These are phyloP conservation scores for Phytophthora sp. DNA, from an alignment of 352 stramenopile species.

Conservation along the genomic window DNA sequence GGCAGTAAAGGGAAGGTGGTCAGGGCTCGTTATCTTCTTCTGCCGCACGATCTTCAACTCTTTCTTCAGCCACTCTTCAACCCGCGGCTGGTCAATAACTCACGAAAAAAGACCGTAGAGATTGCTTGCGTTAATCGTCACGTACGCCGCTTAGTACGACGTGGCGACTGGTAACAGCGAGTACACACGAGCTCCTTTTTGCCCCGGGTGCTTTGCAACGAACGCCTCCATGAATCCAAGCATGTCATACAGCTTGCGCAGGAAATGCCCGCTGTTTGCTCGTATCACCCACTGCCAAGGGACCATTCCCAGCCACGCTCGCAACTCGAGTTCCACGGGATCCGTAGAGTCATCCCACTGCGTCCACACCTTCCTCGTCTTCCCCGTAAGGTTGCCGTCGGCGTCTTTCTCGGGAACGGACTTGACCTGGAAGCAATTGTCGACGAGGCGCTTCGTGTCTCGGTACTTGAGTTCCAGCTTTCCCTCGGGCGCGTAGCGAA, in stretches of 20 bases:
- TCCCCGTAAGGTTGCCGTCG: neutral
- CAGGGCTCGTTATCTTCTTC: no score
- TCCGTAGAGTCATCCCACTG: neutral
- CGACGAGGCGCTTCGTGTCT: neutral
- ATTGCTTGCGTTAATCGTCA: no score
- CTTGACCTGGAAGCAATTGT: neutral
- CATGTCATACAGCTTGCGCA: neutral
- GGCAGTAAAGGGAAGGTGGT: no score
- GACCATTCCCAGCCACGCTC: neutral
- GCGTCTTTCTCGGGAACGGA: neutral
- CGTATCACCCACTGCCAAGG: conserved; percentile 4
- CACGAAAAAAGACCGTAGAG: no score
- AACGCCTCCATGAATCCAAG: no score
- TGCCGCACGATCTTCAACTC: no score
- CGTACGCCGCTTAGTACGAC: no score
- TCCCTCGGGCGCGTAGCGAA: neutral
- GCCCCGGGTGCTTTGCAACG: no score
- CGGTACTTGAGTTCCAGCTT: neutral
- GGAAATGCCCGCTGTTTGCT: neutral
- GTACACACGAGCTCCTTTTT: no score
- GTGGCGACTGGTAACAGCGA: no score
- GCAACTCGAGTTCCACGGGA: neutral
- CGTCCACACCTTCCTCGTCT: neutral
- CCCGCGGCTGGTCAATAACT: no score
- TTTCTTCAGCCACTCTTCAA: no score